Conservation (phyloP, 2,329 filamentous ascomycete species). For the Aspergillus sp. region DNA sequence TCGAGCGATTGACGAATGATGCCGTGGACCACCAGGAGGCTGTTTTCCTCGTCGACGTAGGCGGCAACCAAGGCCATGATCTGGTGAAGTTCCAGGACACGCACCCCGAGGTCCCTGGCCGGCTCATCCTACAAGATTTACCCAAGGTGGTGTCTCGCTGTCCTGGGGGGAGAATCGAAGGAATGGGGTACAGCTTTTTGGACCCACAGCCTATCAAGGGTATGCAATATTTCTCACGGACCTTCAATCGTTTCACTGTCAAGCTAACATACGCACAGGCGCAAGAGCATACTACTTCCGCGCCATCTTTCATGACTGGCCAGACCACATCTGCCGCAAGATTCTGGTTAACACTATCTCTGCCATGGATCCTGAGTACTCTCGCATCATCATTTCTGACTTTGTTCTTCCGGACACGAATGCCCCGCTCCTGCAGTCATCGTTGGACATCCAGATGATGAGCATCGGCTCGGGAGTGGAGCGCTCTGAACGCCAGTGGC, state of each 20-base stretch:
- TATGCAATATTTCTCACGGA: conserved; percentile 6
- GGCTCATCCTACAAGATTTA: conserved; percentile 45
- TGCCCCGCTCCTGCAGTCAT: conserved; percentile 30
- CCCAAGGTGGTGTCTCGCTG: conserved; percentile 27
- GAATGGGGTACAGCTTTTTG: conserved; percentile 38
- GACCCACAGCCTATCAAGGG: conserved; percentile 35
- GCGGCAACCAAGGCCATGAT: conserved; percentile 46
- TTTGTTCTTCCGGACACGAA: conserved; percentile 36
- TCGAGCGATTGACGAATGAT: conserved; percentile 26
- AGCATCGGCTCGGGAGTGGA: conserved; percentile 37
- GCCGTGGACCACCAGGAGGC: conserved; percentile 28
- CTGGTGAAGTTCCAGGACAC: conserved; percentile 33
- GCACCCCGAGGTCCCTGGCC: conserved; percentile 35
- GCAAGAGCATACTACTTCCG: conserved; percentile 41
- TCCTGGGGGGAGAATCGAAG: conserved; percentile 24
- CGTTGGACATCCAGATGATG: conserved; percentile 44
- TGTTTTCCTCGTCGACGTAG: conserved; percentile 45
- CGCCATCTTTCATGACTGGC: conserved; percentile 43
- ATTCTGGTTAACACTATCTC: conserved; percentile 36
- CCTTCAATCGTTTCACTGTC: neutral
- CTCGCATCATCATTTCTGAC: conserved; percentile 39
- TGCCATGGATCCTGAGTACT: conserved; percentile 34
- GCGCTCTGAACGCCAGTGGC: conserved; percentile 37
- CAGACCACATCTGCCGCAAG: conserved; percentile 33
- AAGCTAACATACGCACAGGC: conserved; percentile 18